A percentile compares a stretch with the other conserved stretches of the same genome.
phyloP scores from a whole-genome alignment of 495 filamentous ascomycete genomes.

The Pseudevernia furfuracea region DNA sequence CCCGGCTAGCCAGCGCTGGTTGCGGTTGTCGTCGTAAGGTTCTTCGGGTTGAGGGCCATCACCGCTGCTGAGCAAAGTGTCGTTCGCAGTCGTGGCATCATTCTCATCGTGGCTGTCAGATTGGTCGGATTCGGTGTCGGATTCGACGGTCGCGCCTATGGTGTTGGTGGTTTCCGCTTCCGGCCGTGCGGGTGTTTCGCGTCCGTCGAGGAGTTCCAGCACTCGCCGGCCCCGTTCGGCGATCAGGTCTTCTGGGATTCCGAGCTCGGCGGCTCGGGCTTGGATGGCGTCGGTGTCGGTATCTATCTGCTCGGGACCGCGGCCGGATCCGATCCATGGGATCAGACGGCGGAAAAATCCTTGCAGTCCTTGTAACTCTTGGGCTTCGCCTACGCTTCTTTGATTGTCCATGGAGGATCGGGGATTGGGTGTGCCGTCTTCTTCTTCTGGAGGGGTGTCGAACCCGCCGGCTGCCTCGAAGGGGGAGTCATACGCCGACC shows the following conservation, averaged over 20 bases:
- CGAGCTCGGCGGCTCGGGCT: not conserved
- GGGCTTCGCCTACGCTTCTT: not conserved
- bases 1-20: slow-evolving; percentile 26
- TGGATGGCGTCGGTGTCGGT: slow-evolving; percentile 1
- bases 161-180: not conserved
- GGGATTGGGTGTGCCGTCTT: slow-evolving; percentile 9
- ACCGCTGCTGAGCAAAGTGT: not conserved
- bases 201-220: not conserved
- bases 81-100: not conserved
- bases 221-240: not conserved
- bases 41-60: not conserved
- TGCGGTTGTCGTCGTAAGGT: slow-evolving; percentile 21
- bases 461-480: slow-evolving; percentile 11
- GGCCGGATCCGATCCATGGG: slow-evolving; percentile 7
- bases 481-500: not conserved
- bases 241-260: not conserved
- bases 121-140: not conserved
- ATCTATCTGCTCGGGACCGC: not conserved
- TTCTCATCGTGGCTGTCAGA: not conserved
- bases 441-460: slow-evolving; percentile 16
- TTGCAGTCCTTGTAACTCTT: slow-evolving; percentile 16
- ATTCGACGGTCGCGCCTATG: not conserved
- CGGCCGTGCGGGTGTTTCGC: not conserved
- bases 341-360: slow-evolving; percentile 18
- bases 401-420: not conserved